Base-by-base conservation (phyloP, 495 filamentous ascomycete genomes). In the Rostrohypoxylon terebratum region DNA sequence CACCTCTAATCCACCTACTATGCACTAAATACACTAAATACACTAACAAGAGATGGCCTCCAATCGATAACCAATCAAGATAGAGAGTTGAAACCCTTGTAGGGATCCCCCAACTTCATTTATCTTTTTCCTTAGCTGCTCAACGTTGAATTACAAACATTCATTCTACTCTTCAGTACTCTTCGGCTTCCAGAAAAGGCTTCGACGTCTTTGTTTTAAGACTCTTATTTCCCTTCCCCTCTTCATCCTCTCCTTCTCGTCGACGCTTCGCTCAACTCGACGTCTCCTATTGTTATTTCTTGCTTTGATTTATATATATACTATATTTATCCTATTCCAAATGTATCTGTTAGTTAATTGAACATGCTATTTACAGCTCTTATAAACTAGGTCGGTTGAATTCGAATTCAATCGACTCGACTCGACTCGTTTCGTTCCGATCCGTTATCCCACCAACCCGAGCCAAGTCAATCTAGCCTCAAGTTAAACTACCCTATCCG, bases 381-480 rank as follows among this genome's bases (percentile, higher is more conserved):
- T 55, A 62, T 69, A 11, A n/a, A 58, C 20, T 48, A 48, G 8
- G 11, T 5, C 47, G 28, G 45, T 58, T 23, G 7, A 57, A 73
- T 31, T 58, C 55, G 7, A 57, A 73, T 31, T 58, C 55, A 61
- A 73, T 65, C 47, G 54, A 65, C 50, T 38, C 31, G 38, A 61
- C 68, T 65, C 47, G 54, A 65, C 50, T 38, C 31, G 38, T 28
- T 57, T 38, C n/a, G 16, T 6, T 45, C 42, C n/a, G 16, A 1
- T 45, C 42, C 42, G 42, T 45, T 7, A 45, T 45, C 9, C 42
- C 42, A 45, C 38, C 36, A 36, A 55, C 20, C 53, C 63, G 23
- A 42, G 13, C 62, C 42, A 23, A 64, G 53, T 36, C 25, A 44
- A 33, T 38, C 42, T 69, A 69, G 59, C 38, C 40, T 63, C 59